A percentile compares a stretch with the other conserved stretches of the same genome.
phyloP scores from a whole-genome alignment of 192 early-diverging fungal species.

The Phlyctochytrium arcticum region DNA sequence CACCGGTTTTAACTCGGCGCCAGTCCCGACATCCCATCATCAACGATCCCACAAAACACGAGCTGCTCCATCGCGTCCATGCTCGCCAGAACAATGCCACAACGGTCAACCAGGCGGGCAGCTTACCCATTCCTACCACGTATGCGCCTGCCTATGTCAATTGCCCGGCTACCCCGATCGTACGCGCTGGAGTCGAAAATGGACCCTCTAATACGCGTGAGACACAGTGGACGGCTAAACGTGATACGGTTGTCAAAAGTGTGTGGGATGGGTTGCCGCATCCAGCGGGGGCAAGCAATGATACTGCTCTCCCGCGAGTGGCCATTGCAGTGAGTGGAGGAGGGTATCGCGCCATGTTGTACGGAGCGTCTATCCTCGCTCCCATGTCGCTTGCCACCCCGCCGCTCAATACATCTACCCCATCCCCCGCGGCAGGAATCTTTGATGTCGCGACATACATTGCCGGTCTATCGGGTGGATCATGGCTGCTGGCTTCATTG shows the following conservation, averaged over 20 bases:
- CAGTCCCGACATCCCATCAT: too few relatives aligned
- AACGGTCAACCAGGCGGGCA: too few relatives aligned
- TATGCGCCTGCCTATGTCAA: neutral
- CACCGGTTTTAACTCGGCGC: too few relatives aligned
- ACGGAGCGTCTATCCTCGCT: slow-evolving; percentile 17
- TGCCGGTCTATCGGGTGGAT: slow-evolving; percentile 25
- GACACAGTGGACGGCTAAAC: neutral
- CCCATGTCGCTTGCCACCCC: neutral
- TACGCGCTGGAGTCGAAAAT: neutral
- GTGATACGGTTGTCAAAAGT: neutral
- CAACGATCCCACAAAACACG: too few relatives aligned
- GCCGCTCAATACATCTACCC: slow-evolving; percentile 8
- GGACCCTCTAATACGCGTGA: too few relatives aligned
- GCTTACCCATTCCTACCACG: neutral
- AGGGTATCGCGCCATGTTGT: slow-evolving; percentile 21
- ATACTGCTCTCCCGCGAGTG: slow-evolving; percentile 3
- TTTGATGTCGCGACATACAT: slow-evolving; percentile 24
- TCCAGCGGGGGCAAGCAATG: neutral
- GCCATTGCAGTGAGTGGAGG: slow-evolving; percentile 24
- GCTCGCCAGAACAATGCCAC: too few relatives aligned
- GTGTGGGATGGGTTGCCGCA: too few relatives aligned
- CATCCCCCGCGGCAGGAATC: slow-evolving; percentile 9
- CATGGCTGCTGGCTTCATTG: slow-evolving; percentile 20
- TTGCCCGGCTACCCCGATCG: slow-evolving; percentile 1
- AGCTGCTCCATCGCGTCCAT: too few relatives aligned